Percentiles rank a stretch among this genome's conserved stretches.
phyloP scores from a whole-genome alignment of 805 yeast species.

The Candida suzukii region DNA sequence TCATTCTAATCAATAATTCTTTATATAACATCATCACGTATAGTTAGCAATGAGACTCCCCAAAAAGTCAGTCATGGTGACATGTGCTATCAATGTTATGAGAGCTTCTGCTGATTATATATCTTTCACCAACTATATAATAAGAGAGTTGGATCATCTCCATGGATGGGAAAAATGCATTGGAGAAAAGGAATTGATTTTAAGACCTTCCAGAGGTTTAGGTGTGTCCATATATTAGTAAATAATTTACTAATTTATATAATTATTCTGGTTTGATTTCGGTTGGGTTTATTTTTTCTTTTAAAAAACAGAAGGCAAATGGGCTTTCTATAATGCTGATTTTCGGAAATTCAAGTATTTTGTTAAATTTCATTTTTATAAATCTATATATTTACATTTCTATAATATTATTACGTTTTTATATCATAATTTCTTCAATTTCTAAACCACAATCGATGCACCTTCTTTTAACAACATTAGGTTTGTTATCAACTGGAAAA shows the following conservation, averaged over 20 bases:
- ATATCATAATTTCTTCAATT: slow-evolving; percentile 63
- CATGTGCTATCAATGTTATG: slow-evolving; percentile 2
- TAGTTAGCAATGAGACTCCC: slow-evolving; percentile 1
- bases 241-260: background rate
- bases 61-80: slow-evolving; percentile 1
- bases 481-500: slow-evolving; percentile 32
- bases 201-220: background rate
- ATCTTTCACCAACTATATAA: slow-evolving; percentile 1
- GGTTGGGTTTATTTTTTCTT: no score
- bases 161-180: slow-evolving; percentile 3
- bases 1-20: no score
- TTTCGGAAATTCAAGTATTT: no score
- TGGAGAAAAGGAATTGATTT: slow-evolving; percentile 1
- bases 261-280: no score
- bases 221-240: background rate
- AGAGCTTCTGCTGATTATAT: slow-evolving; percentile 2
- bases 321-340: no score
- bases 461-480: slow-evolving; percentile 42
- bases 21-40: no score
- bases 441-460: slow-evolving; percentile 82
- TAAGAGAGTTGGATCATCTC: background rate
- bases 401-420: background rate
- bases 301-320: no score
- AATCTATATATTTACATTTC: background rate
- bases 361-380: no score